Conservation (phyloP, 768 basidiomycete genomes). For the Naganishia kalamii region DNA sequence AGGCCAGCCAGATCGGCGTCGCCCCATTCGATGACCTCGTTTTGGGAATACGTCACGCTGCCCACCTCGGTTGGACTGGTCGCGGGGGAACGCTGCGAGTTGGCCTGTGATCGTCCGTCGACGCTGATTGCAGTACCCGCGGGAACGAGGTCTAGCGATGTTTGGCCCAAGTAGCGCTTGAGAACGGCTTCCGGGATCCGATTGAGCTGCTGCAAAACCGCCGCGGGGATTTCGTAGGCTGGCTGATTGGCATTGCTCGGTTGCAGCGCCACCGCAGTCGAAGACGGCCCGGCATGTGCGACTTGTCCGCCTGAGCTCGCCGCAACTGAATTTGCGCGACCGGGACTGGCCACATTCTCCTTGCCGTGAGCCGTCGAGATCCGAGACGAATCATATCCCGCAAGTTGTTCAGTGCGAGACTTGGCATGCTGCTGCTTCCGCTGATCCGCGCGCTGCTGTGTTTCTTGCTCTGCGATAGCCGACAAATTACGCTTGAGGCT, state of each 20-base stretch:
- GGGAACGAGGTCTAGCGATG: constrained; percentile 22
- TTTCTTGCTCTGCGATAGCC: constrained; percentile 36
- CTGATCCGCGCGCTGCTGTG: constrained; percentile 30
- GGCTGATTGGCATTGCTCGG: constrained; percentile 16
- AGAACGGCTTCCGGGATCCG: constrained; percentile 11
- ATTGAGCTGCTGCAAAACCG: background rate
- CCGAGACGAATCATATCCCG: constrained; percentile 6
- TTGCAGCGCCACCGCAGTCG: constrained; percentile 26
- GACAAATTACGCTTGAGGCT: constrained; percentile 42
- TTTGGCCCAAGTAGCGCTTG: constrained; percentile 13
- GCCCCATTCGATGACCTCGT: background rate
- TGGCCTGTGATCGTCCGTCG: constrained; percentile 19
- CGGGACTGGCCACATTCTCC: background rate
- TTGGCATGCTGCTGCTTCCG: constrained; percentile 21
- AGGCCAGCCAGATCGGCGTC: constrained; percentile 6
- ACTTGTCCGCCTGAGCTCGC: background rate
- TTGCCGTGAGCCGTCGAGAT: background rate
- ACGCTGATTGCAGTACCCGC: constrained; percentile 33
- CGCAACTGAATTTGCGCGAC: too few relatives aligned
- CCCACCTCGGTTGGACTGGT: background rate
- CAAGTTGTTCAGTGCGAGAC: constrained; percentile 27
- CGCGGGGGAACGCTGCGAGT: constrained; percentile 5
- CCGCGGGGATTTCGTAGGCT: background rate
- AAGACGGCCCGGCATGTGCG: constrained; percentile 11
- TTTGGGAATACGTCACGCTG: constrained; percentile 25